Conservation (phyloP, 495 filamentous ascomycete species). For the Penicillium mononematosum region DNA sequence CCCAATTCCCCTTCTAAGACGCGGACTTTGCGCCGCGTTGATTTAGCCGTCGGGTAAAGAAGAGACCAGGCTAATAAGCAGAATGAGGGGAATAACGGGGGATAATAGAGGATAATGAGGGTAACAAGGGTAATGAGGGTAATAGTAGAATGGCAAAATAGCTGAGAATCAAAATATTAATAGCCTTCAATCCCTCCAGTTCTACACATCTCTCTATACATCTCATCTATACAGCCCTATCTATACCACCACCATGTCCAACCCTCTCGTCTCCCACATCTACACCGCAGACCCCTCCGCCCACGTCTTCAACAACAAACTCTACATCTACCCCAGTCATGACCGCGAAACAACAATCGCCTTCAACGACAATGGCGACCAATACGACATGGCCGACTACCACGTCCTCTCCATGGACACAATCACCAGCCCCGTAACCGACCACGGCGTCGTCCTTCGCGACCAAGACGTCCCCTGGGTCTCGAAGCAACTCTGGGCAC, state of each 20-base stretch:
- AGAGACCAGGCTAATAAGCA: not conserved
- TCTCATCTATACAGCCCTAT: not conserved
- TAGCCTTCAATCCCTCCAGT: not conserved
- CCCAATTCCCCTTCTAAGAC: not conserved
- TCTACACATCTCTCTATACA: too few relatives aligned
- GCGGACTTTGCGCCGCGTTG: slow-evolving; percentile 2
- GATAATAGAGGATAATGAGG: not conserved
- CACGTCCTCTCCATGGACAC: slow-evolving; percentile 51
- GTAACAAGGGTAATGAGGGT: not conserved
- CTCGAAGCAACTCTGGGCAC: slow-evolving; percentile 49
- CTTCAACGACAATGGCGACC: slow-evolving; percentile 79
- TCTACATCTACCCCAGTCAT: slow-evolving; percentile 54
- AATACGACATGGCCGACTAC: slow-evolving; percentile 70
- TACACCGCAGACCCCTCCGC: slow-evolving; percentile 61
- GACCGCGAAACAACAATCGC: slow-evolving; percentile 43
- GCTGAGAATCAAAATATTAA: not conserved
- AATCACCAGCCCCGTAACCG: slow-evolving; percentile 38
- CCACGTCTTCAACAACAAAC: slow-evolving; percentile 47
- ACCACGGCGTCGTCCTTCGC: slow-evolving; percentile 45
- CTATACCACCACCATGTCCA: slow-evolving; percentile 14
- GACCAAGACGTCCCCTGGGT: slow-evolving; percentile 46
- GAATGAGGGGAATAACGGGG: not conserved
- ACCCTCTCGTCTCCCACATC: slow-evolving; percentile 60
- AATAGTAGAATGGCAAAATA: not conserved
- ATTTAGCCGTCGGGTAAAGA: slow-evolving; percentile 13